Evolutionary conservation across 2,329 filamentous ascomycete genomes (phyloP).

Genomic region (Diplodia scrobiculata): DNA sequence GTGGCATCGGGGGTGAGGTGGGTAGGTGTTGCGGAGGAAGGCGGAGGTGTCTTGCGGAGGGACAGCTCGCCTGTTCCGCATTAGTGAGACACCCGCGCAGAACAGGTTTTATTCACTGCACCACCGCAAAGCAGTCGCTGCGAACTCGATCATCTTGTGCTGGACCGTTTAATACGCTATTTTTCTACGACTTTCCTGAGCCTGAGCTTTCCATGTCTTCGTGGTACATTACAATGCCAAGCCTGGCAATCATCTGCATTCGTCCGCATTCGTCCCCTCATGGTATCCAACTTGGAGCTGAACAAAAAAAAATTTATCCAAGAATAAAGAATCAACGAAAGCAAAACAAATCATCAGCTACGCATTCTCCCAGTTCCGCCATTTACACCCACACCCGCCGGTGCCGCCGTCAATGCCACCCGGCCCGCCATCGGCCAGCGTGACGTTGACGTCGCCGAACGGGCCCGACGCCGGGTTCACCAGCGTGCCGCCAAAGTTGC

Average conservation of each 20-base stretch:
- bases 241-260: conserved; percentile 5
- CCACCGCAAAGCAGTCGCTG: not conserved
- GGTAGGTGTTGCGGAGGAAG: conserved; percentile 6
- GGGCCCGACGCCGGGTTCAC: conserved; percentile 56
- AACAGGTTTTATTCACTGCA: not conserved
- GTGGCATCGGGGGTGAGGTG: conserved; percentile 16
- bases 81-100: not conserved
- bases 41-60: conserved; percentile 28
- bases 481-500: conserved; percentile 54
- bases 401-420: conserved; percentile 61
- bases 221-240: conserved; percentile 16
- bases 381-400: conserved; percentile 62
- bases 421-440: conserved; percentile 33
- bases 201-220: not conserved
- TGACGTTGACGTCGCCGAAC: conserved; percentile 41
- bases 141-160: no score
- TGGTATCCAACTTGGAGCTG: conserved; percentile 13
- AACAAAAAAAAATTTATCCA: not conserved
- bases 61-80: conserved; percentile 28
- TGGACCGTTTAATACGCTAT: not conserved
- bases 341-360: not conserved
- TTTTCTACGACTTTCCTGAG: conserved; percentile 4
- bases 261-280: conserved; percentile 19
- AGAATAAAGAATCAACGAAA: not conserved
- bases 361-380: conserved; percentile 55